phyloP scores from a whole-genome alignment of 345 rosid species.

The Camelina hispida region DNA sequence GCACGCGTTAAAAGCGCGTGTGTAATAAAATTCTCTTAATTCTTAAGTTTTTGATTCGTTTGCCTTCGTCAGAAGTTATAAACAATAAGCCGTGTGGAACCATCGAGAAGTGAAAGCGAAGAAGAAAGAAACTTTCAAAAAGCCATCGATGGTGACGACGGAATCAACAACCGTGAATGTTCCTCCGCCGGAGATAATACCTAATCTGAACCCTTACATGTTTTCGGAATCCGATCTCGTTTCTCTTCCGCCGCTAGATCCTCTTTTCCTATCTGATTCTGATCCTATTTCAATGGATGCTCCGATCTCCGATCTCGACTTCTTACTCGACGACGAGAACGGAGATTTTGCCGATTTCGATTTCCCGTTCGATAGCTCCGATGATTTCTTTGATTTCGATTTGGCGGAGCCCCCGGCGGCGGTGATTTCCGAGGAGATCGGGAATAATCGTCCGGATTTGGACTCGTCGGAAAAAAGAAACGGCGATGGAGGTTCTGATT shows the following conservation, averaged over 20 bases:
- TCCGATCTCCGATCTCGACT: conserved; percentile 40
- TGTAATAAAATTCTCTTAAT: neutral
- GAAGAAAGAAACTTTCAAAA: too few species aligned
- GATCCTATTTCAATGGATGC: conserved; percentile 39
- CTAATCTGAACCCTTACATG: conserved; percentile 35
- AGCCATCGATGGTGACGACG: conserved; percentile 47
- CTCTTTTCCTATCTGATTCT: conserved; percentile 48
- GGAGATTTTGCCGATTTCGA: conserved; percentile 57
- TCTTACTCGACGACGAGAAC: conserved; percentile 54
- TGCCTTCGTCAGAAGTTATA: neutral
- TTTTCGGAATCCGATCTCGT: conserved; percentile 43
- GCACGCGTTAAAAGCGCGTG: conserved; percentile 30
- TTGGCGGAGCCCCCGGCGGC: conserved; percentile 42
- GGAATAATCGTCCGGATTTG: conserved; percentile 23
- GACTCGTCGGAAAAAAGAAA: conserved; percentile 39
- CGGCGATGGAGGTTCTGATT: conserved; percentile 31
- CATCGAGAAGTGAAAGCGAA: too few species aligned
- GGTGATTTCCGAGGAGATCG: conserved; percentile 41
- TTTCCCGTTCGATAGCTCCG: conserved; percentile 55
- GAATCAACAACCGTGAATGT: conserved; percentile 36
- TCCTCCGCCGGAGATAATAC: conserved; percentile 30
- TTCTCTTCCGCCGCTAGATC: conserved; percentile 65
- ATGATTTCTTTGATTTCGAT: conserved; percentile 53
- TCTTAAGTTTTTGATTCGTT: neutral
- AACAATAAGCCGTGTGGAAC: too few species aligned